phyloP scores from a whole-genome alignment of 2,329 filamentous ascomycete species.

The Mollisia scopiformis region DNA sequence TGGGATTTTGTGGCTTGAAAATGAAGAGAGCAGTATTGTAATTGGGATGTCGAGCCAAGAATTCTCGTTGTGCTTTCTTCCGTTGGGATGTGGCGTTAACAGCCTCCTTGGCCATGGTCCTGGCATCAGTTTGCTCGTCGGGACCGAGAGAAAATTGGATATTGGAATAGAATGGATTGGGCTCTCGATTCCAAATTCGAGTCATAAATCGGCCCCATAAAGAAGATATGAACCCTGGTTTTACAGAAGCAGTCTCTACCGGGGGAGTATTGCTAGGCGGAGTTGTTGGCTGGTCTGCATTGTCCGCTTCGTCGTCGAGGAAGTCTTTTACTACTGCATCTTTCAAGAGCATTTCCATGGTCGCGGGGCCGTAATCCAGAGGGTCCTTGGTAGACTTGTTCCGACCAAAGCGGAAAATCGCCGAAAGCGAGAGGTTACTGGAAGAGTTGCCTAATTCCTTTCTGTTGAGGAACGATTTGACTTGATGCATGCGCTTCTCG shows the following conservation, averaged over 20 bases:
- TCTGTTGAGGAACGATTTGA: constrained; percentile 90
- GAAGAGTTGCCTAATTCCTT: constrained; percentile 77
- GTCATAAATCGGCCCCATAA: constrained; percentile 63
- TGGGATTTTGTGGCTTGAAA: constrained; percentile 75
- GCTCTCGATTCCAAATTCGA: constrained; percentile 67
- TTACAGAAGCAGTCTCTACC: constrained; percentile 42
- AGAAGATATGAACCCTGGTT: constrained; percentile 61
- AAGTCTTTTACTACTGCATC: constrained; percentile 96
- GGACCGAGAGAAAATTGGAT: constrained; percentile 66
- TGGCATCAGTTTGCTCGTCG: constrained; percentile 81
- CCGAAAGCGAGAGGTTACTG: constrained; percentile 76
- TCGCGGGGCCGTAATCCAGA: constrained; percentile 87
- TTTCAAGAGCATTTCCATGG: constrained; percentile 94
- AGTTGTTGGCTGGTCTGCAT: constrained; percentile 39
- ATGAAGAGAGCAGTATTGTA: constrained; percentile 94
- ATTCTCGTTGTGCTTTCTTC: constrained; percentile 88
- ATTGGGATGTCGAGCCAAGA: constrained; percentile 80
- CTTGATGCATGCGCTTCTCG: constrained; percentile 94
- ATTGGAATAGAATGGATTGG: constrained; percentile 93
- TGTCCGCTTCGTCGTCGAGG: constrained; percentile 71
- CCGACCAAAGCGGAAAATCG: constrained; percentile 67
- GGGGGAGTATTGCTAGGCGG: constrained; percentile 27
- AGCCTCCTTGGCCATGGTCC: constrained; percentile 87
- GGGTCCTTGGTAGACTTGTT: constrained; percentile 72
- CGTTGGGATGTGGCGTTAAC: constrained; percentile 81